phyloP scores from a whole-genome alignment of 768 basidiomycete genomes.

The Russula brevipes region DNA sequence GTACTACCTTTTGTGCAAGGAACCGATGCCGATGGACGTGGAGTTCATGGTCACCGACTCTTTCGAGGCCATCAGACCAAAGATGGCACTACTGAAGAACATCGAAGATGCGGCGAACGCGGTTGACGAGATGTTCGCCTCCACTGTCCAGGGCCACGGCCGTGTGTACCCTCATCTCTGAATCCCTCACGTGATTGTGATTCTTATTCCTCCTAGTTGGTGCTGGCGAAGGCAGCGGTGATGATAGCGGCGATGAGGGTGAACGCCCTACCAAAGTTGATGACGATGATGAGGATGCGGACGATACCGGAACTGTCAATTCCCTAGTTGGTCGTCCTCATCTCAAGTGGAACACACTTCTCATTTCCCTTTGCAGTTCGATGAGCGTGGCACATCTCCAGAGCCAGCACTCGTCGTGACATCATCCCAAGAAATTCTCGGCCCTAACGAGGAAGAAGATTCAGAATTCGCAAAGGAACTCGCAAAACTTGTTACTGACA shows the following conservation, averaged over 20 bases:
- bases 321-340: slow-evolving; percentile 45
- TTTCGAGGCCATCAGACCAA: slow-evolving; percentile 87
- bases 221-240: slow-evolving; percentile 52
- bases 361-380: slow-evolving; percentile 37
- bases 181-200: slow-evolving; percentile 21
- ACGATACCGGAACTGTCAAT: slow-evolving; percentile 40
- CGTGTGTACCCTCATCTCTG: slow-evolving; percentile 35
- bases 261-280: slow-evolving; percentile 46
- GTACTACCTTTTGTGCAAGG: slow-evolving; percentile 90
- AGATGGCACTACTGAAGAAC: slow-evolving; percentile 60
- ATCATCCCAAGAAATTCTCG: slow-evolving; percentile 65
- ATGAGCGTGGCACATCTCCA: slow-evolving; percentile 74
- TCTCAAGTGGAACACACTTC: neutral
- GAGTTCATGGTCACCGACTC: slow-evolving; percentile 97
- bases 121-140: slow-evolving; percentile 85
- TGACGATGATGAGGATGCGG: slow-evolving; percentile 65
- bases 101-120: slow-evolving; percentile 82
- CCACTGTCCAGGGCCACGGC: slow-evolving; percentile 55
- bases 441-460: slow-evolving; percentile 84
- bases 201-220: slow-evolving; percentile 26
- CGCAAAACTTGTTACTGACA: slow-evolving; percentile 90
- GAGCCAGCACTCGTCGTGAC: slow-evolving; percentile 68
- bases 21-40: slow-evolving; percentile 90
- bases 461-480: slow-evolving; percentile 94
- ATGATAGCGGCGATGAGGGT: slow-evolving; percentile 44